A percentile compares a stretch with the other conserved stretches of the same genome.
phyloP scores from a whole-genome alignment of 75 land plant species.

The Pinus albicaulis region DNA sequence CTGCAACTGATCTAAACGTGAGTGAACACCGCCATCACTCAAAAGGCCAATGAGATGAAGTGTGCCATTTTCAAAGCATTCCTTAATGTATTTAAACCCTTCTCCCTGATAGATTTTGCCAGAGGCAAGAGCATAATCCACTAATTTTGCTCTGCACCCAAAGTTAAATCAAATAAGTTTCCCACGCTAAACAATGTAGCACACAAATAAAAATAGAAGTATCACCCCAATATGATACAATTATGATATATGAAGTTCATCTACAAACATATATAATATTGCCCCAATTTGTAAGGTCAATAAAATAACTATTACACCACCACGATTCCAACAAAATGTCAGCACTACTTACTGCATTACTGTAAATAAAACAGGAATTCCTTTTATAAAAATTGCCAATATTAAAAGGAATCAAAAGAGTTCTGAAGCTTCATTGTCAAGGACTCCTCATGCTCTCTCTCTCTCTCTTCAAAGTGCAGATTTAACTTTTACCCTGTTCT shows the following conservation, averaged over 20 bases:
- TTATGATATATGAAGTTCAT: background rate
- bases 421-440: no score
- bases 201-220: background rate
- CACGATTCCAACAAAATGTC: background rate
- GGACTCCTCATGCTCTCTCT: no score
- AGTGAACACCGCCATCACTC: slow-evolving; percentile 99
- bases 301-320: background rate
- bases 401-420: no score
- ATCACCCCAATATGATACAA: no score
- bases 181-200: background rate
- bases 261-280: background rate
- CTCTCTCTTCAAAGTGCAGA: no score
- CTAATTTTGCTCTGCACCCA: slow-evolving; percentile 78
- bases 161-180: background rate
- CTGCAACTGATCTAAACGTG: slow-evolving; percentile 87
- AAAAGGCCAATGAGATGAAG: slow-evolving; percentile 91
- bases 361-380: background rate
- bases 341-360: background rate
- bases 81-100: slow-evolving; percentile 86
- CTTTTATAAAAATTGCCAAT: no score
- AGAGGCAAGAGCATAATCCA: slow-evolving; percentile 80
- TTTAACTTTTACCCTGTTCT: no score
- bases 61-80: slow-evolving; percentile 69
- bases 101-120: slow-evolving; percentile 87
- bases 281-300: no score